Conservation (phyloP, 2,329 filamentous ascomycete species). For the Verticillium albo-atrum region DNA sequence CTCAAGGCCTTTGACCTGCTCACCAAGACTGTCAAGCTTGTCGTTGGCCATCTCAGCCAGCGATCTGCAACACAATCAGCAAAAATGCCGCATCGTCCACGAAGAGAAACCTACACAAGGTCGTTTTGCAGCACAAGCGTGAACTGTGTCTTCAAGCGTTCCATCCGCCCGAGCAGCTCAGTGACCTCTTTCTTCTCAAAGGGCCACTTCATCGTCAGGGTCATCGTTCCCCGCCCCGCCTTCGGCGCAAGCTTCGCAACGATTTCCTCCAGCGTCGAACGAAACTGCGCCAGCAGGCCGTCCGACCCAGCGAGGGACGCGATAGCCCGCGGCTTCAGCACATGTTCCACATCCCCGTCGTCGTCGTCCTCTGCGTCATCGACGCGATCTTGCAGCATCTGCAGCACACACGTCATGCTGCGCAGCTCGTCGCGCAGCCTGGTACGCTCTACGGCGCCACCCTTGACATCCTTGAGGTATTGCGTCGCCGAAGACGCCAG, state of each 20-base stretch:
- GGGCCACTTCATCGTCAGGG: neutral
- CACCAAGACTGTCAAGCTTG: neutral
- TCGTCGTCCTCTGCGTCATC: neutral
- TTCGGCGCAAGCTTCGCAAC: neutral
- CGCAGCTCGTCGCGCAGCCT: neutral
- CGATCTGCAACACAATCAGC: neutral
- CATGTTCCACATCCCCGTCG: neutral
- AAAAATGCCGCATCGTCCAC: too few species aligned
- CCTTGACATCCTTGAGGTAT: conserved; percentile 2
- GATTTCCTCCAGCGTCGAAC: neutral
- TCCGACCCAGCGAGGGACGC: neutral
- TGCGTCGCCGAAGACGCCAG: neutral
- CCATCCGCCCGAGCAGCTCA: neutral
- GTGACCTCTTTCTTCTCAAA: conserved; percentile 1
- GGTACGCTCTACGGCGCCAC: neutral
- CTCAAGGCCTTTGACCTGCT: neutral
- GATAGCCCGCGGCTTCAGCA: neutral
- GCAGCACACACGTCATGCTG: neutral
- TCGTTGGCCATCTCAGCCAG: neutral
- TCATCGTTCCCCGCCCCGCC: neutral
- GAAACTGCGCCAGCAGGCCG: neutral
- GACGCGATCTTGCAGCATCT: conserved; percentile 2
- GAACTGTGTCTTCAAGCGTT: conserved; percentile 1
- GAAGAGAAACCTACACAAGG: neutral
- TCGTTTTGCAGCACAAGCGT: conserved; percentile 1